These are phyloP conservation scores for Saccharomyces pastorianus DNA, from an alignment of 1,139 yeast genomes.

Conservation along the genomic window DNA sequence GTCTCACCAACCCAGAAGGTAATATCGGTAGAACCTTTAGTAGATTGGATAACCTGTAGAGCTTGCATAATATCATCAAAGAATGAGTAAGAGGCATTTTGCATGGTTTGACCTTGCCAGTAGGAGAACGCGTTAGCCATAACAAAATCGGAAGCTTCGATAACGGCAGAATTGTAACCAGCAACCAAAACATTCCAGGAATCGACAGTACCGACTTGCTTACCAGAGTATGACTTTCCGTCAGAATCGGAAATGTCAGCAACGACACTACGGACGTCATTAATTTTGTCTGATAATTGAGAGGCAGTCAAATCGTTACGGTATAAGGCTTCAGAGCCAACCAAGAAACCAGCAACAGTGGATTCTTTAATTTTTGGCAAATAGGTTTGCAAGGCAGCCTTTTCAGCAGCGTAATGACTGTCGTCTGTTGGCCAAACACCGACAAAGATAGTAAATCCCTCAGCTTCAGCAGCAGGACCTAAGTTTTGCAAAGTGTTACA, in stretches of 20 bases:
- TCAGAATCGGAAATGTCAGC: conserved; percentile 61
- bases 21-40: conserved; percentile 77
- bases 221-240: conserved; percentile 63
- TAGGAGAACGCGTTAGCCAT: conserved; percentile 93
- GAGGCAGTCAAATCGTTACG: conserved; percentile 71
- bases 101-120: conserved; percentile 93
- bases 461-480: conserved; percentile 78
- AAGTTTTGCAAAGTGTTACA: conserved; percentile 76
- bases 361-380: conserved; percentile 62
- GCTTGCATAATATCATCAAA: conserved; percentile 96
- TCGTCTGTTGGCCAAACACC: conserved; percentile 92
- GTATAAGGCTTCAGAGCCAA: conserved; percentile 89
- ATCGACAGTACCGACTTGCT: conserved; percentile 87
- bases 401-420: conserved; percentile 61
- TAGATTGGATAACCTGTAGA: conserved; percentile 71
- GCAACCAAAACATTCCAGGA: conserved; percentile 91
- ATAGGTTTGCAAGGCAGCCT: conserved; percentile 55
- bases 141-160: conserved; percentile 72
- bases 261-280: conserved; percentile 49
- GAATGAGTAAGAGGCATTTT: conserved; percentile 80
- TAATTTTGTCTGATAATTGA: conserved; percentile 56
- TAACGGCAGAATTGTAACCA: conserved; percentile 59
- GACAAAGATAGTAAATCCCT: conserved; percentile 63
- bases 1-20: conserved; percentile 96
- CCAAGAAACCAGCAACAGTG: conserved; percentile 66